phyloP scores from a whole-genome alignment of 345 rosid genomes.

The Camelina laxa region DNA sequence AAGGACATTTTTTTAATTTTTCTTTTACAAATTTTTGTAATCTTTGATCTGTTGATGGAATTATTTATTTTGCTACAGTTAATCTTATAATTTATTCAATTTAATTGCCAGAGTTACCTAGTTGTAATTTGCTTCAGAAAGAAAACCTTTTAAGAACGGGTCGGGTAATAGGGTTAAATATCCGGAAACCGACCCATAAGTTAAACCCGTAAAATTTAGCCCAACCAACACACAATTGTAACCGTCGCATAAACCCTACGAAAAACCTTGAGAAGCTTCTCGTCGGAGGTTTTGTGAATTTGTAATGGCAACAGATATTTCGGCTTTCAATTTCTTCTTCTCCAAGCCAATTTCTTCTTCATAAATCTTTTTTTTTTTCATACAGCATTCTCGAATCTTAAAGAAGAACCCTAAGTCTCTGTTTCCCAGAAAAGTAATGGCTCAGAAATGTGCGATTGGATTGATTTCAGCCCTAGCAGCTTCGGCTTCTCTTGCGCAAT shows the following conservation, averaged over 20 bases:
- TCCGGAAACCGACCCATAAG: neutral
- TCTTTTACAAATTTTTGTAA: constrained; percentile 40
- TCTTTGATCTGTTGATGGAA: constrained; percentile 28
- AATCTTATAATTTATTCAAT: constrained; percentile 11
- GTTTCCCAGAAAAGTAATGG: constrained; percentile 49
- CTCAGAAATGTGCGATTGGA: constrained; percentile 63
- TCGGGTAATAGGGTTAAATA: constrained; percentile 28
- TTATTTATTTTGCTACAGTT: constrained; percentile 20
- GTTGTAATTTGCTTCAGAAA: neutral
- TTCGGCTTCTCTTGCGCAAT: constrained; percentile 56
- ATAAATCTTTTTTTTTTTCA: neutral
- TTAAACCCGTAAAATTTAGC: constrained; percentile 17
- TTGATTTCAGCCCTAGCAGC: constrained; percentile 72
- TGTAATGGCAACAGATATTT: constrained; percentile 34
- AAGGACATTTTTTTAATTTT: constrained; percentile 37
- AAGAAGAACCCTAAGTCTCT: constrained; percentile 15
- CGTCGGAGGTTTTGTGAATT: neutral
- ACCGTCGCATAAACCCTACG: constrained; percentile 54
- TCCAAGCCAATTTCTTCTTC: constrained; percentile 42
- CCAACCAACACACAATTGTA: neutral
- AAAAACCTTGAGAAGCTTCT: constrained; percentile 47
- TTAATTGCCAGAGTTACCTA: neutral
- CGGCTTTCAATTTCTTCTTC: constrained; percentile 44
- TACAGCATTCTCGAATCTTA: constrained; percentile 20
- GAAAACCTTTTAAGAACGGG: neutral